Conservation (phyloP, 1,284 basidiomycete genomes). For the Sutorius eximius region DNA sequence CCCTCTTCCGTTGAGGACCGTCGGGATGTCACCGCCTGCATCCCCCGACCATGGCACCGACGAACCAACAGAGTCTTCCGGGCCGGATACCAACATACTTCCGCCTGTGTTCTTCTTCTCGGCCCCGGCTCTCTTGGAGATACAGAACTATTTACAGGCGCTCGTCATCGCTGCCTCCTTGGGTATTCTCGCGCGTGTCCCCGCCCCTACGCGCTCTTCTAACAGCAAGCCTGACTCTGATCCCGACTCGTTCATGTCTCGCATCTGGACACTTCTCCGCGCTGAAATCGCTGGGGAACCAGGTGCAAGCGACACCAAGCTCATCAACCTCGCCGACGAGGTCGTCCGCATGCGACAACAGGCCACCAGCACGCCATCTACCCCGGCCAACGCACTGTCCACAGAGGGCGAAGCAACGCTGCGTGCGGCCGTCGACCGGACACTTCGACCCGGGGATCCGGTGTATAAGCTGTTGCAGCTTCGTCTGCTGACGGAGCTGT, state of each 20-base stretch:
- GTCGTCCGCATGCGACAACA: slow-evolving; percentile 50
- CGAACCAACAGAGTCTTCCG: slow-evolving; percentile 12
- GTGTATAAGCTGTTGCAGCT: slow-evolving; percentile 63
- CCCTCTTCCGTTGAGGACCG: slow-evolving; percentile 35
- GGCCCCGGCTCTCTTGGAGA: slow-evolving; percentile 49
- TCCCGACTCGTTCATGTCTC: slow-evolving; percentile 44
- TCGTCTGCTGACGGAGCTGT: slow-evolving; percentile 51
- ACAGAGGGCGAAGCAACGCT: slow-evolving; percentile 48
- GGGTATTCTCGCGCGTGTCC: slow-evolving; percentile 51
- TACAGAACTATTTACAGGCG: slow-evolving; percentile 72
- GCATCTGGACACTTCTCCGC: slow-evolving; percentile 64
- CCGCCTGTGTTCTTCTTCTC: slow-evolving; percentile 65
- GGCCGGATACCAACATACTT: slow-evolving; percentile 40
- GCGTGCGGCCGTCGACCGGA: slow-evolving; percentile 59
- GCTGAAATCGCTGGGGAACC: slow-evolving; percentile 53
- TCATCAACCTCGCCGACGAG: slow-evolving; percentile 70
- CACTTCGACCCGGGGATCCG: slow-evolving; percentile 58
- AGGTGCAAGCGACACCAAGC: slow-evolving; percentile 45
- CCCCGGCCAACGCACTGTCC: slow-evolving; percentile 19
- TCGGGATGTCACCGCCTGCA: slow-evolving; percentile 5
- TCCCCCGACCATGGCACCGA: background rate
- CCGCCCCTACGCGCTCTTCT: slow-evolving; percentile 17
- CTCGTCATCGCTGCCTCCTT: slow-evolving; percentile 64
- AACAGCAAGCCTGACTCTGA: background rate
- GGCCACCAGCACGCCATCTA: slow-evolving; percentile 3